phyloP scores from a whole-genome alignment of 306 rosid genomes.

The Lotus japonicus region DNA sequence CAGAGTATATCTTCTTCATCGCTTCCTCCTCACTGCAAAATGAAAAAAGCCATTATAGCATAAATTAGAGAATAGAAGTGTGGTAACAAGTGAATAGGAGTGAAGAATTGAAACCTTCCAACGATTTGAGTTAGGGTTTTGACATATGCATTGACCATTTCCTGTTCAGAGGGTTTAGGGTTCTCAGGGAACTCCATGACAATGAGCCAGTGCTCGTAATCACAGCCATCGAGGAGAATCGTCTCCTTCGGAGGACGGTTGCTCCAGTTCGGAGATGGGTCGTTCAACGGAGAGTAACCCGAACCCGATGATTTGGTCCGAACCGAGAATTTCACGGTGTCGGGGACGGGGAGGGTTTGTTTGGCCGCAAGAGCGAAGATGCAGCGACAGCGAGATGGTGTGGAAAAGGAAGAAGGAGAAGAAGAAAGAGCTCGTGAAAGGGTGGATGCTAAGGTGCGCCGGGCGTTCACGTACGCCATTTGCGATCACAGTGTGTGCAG shows the following conservation, averaged over 20 bases:
- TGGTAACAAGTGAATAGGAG: neutral
- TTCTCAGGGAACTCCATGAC: conserved; percentile 64
- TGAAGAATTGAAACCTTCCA: conserved; percentile 51
- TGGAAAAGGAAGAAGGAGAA: neutral
- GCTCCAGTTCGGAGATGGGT: conserved; percentile 87
- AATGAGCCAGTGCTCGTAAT: conserved; percentile 92
- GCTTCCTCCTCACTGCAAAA: conserved; percentile 82
- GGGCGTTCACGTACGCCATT: conserved; percentile 60
- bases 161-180: conserved; percentile 75
- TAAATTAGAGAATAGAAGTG: neutral
- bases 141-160: conserved; percentile 69
- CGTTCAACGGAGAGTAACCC: conserved; percentile 75
- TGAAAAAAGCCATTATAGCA: neutral
- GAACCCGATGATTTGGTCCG: conserved; percentile 55
- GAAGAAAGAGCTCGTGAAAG: conserved; percentile 33
- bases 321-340: conserved; percentile 13
- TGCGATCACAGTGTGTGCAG: neutral
- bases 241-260: conserved; percentile 89
- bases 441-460: conserved; percentile 52
- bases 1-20: conserved; percentile 85
- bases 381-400: conserved; percentile 41
- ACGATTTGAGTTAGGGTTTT: conserved; percentile 68
- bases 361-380: conserved; percentile 37
- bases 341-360: conserved; percentile 26
- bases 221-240: conserved; percentile 89